Evolutionary conservation across 129 eudicot genomes (phyloP), one percentile per base, ranked within the genome.

Genomic region (Pseudognaphalium luteoalbum): DNA sequence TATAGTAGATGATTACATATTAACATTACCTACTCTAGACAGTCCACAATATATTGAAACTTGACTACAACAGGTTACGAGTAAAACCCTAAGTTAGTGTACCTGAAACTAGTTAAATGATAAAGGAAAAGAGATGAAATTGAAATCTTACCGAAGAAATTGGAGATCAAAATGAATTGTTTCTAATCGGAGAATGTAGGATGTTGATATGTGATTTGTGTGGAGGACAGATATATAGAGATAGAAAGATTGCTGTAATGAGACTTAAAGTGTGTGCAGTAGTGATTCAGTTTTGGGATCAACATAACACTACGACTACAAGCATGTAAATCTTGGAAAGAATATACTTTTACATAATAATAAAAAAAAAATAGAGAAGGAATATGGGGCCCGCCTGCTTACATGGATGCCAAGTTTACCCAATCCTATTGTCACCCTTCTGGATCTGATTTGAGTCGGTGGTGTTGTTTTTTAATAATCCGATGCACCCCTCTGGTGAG

Each of bases 201-300:
- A 71, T 51, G 50, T 72, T 25, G 28, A 65, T 56, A 39, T 64
- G 73, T 51, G 72, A 25, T 35, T 34, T 11, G n/a, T 54, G 20
- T 25, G 44, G 35, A 70, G 44, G 30, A 44, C 3, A n/a, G n/a
- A 47, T 37, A 37, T 47, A 47, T 47, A 73, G 30, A 62, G 39
- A 4, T 8, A 39, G 76, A 63, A 29, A 71, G 64, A 10, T 58
- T 80, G 76, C 70, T 80, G 71, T 4, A 60, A 68, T 6, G 63
- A 37, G 70, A 80, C 83, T 80, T 74, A 80, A 80, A 80, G 84
- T 2, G 71, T 66, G 69, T 32, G 7, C 19, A 34, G 66, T 44
- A 32, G 71, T 47, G 82, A 78, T 28, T 57, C 54, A 57, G 54
- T 12, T 28, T 76, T 66, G 73, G 50, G 41, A 21, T 76, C 66